A percentile compares a stretch with the other conserved stretches of the same genome.
phyloP scores from a whole-genome alignment of 345 rosid species.

The Corchorus olitorius region DNA sequence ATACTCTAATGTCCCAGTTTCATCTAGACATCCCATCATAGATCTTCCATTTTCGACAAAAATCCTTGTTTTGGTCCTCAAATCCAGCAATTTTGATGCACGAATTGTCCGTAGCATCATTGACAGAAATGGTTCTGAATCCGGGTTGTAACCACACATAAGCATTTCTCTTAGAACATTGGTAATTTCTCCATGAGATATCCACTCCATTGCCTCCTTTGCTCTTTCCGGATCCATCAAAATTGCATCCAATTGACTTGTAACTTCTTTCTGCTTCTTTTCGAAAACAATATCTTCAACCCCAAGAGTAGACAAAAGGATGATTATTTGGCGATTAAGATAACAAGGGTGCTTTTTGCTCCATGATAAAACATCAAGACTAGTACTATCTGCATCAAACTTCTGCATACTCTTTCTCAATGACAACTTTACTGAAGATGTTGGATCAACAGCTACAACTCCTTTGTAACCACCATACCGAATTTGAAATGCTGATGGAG shows the following conservation, averaged over 20 bases:
- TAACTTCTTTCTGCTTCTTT: constrained; percentile 59
- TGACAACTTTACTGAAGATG: constrained; percentile 46
- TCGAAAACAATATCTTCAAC: constrained; percentile 47
- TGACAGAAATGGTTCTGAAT: constrained; percentile 77
- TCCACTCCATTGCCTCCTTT: constrained; percentile 67
- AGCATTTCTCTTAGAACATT: constrained; percentile 67
- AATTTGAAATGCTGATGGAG: constrained; percentile 49
- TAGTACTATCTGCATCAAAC: constrained; percentile 32
- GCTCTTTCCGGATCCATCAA: constrained; percentile 64
- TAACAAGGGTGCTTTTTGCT: constrained; percentile 55
- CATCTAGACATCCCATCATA: constrained; percentile 95
- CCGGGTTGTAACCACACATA: constrained; percentile 69
- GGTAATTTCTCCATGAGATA: constrained; percentile 72
- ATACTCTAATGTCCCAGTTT: constrained; percentile 64
- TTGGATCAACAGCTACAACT: constrained; percentile 70
- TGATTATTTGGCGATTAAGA: constrained; percentile 62
- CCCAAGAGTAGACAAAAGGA: constrained; percentile 59
- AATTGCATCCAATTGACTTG: constrained; percentile 60
- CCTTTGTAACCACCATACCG: constrained; percentile 63
- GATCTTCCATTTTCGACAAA: constrained; percentile 59
- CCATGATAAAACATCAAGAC: constrained; percentile 53
- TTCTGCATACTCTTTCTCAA: constrained; percentile 43
- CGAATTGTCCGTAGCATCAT: constrained; percentile 91
- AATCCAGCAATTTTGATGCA: constrained; percentile 65
- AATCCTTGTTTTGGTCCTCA: constrained; percentile 67